Percentiles rank a stretch among this genome's conserved stretches.
phyloP scores from a whole-genome alignment of 768 basidiomycete genomes.

The Lactarius trivialis region DNA sequence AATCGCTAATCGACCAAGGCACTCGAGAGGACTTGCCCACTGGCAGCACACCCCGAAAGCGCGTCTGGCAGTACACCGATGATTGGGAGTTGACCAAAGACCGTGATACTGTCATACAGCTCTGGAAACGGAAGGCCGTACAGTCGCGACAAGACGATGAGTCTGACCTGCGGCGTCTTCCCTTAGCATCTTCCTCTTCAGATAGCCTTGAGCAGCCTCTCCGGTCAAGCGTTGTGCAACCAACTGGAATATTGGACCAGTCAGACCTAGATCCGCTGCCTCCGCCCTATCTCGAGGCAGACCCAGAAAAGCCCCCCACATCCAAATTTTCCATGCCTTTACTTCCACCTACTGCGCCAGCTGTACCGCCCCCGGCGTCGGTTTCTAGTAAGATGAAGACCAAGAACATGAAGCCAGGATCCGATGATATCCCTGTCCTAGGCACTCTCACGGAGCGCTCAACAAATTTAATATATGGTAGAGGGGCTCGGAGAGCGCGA shows the following conservation, averaged over 20 bases:
- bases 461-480: slow-evolving; percentile 29
- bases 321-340: slow-evolving; percentile 6
- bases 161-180: slow-evolving; percentile 25
- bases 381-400: slow-evolving; percentile 22
- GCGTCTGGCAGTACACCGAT: slow-evolving; percentile 61
- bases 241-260: background rate
- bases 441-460: slow-evolving; percentile 32
- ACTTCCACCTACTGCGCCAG: slow-evolving; percentile 9
- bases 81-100: slow-evolving; percentile 64
- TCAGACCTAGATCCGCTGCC: slow-evolving; percentile 6
- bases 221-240: background rate
- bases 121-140: slow-evolving; percentile 35
- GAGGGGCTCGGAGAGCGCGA: slow-evolving; percentile 19
- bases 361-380: slow-evolving; percentile 15
- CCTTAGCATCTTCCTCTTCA: background rate
- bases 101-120: slow-evolving; percentile 52
- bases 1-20: slow-evolving; percentile 49
- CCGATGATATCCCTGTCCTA: slow-evolving; percentile 10
- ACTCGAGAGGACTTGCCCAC: slow-evolving; percentile 58
- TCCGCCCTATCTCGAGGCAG: slow-evolving; percentile 15
- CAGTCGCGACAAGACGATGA: slow-evolving; percentile 26
- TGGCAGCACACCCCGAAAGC: slow-evolving; percentile 73
- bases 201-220: background rate
- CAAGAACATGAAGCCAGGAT: slow-evolving; percentile 25
- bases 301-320: background rate